Conservation (phyloP, 1,139 yeast genomes). For the Waltiozyma sp. region DNA sequence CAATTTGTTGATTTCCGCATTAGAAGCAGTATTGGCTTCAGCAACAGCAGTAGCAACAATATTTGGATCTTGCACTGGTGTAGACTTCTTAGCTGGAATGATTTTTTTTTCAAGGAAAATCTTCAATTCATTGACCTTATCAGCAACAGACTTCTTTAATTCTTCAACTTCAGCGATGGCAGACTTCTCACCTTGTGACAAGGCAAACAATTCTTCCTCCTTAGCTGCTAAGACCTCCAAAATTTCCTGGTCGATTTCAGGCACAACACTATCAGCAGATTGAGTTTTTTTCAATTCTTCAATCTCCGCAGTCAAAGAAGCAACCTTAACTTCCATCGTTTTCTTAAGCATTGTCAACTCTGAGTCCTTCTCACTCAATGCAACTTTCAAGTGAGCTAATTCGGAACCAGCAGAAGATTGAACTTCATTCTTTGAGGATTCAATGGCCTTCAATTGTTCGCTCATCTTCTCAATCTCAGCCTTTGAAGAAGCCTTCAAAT, state of each 20-base stretch:
- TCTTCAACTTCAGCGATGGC: neutral
- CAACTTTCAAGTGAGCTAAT: slow-evolving; percentile 1
- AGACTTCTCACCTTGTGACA: neutral
- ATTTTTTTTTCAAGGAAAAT: neutral
- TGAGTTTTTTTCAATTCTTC: slow-evolving; percentile 7
- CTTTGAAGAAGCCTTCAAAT: slow-evolving; percentile 1
- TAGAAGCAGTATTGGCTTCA: neutral
- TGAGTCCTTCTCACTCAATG: slow-evolving; percentile 3
- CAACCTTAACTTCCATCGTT: slow-evolving; percentile 4
- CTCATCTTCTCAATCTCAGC: neutral
- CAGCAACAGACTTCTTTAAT: neutral
- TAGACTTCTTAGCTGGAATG: neutral
- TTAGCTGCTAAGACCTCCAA: neutral
- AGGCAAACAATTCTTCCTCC: neutral
- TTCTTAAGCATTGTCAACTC: slow-evolving; percentile 1
- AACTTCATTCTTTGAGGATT: neutral
- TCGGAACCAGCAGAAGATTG: neutral
- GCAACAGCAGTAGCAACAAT: neutral
- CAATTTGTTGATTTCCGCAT: neutral
- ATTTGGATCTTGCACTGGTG: neutral
- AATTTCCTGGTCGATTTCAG: slow-evolving; percentile 12
- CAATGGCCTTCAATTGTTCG: neutral
- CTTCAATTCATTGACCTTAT: neutral
- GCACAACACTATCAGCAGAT: neutral
- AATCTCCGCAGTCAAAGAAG: slow-evolving; percentile 8